Percentiles rank a stretch among this genome's conserved stretches.
These are phyloP conservation scores for Penicillium sp. DNA, from an alignment of 2,329 filamentous ascomycete species.

Conservation along the genomic window DNA sequence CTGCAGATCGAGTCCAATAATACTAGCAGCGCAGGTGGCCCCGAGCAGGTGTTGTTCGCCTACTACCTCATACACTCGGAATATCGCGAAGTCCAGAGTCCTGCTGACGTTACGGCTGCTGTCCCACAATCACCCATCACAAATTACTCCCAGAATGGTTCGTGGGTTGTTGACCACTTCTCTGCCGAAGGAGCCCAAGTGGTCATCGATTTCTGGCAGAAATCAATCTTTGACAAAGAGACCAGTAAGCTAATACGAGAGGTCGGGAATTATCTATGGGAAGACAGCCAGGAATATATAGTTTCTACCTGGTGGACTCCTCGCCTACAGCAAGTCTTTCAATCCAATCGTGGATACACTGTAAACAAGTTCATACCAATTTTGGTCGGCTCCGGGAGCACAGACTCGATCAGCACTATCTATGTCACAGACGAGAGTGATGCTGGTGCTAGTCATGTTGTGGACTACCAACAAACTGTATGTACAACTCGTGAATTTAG, in stretches of 20 bases:
- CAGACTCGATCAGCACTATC: neutral
- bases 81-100: constrained; percentile 25
- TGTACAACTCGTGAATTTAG: neutral
- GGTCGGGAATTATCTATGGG: constrained; percentile 30
- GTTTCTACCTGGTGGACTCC: constrained; percentile 37
- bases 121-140: constrained; percentile 18
- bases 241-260: constrained; percentile 24
- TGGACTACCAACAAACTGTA: constrained; percentile 20
- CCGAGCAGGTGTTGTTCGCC: constrained; percentile 25
- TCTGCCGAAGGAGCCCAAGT: constrained; percentile 29
- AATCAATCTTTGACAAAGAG: constrained; percentile 30
- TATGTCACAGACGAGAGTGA: constrained; percentile 18
- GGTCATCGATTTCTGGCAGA: constrained; percentile 33
- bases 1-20: neutral
- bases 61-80: constrained; percentile 26
- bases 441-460: constrained; percentile 19
- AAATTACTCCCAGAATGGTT: constrained; percentile 27
- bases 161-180: constrained; percentile 35
- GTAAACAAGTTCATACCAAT: constrained; percentile 32
- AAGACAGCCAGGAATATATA: constrained; percentile 28
- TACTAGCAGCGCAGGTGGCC: constrained; percentile 16
- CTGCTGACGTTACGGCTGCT: constrained; percentile 21
- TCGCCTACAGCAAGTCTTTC: constrained; percentile 26
- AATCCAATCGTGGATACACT: constrained; percentile 29
- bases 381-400: constrained; percentile 23